Evolutionary conservation across 257 asterid genomes (phyloP).

Genomic region (Fraxinus cuspidata): DNA sequence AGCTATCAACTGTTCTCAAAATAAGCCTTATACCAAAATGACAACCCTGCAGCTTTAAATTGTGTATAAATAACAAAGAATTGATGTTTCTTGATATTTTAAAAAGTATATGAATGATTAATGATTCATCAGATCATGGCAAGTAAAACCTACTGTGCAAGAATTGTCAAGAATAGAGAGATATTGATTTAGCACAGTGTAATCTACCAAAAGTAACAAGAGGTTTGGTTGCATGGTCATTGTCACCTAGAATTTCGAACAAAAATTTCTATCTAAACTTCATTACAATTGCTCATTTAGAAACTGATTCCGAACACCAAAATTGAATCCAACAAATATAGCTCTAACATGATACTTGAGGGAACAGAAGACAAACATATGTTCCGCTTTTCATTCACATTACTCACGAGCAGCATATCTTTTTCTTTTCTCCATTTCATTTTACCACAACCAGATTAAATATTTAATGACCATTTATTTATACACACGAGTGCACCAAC

Average conservation of each 20-base stretch:
- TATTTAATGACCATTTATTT: not conserved
- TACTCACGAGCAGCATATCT: not conserved
- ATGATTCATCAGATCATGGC: not conserved
- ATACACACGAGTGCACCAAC: not conserved
- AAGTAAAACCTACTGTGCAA: not conserved
- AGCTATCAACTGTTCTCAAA: not conserved
- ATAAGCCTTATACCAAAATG: not conserved
- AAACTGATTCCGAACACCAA: constrained; percentile 5
- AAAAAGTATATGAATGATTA: not conserved
- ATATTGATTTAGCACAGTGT: not conserved
- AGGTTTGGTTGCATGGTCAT: not conserved
- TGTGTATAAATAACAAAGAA: not conserved
- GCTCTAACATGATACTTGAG: not conserved
- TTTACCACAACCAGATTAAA: constrained; percentile 2
- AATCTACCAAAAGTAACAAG: not conserved
- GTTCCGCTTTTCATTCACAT: constrained; percentile 1
- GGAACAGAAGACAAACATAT: not conserved
- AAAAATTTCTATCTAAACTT: not conserved
- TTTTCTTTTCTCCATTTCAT: constrained; percentile 7
- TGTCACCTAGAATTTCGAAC: not conserved
- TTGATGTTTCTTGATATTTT: not conserved
- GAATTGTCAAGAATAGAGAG: not conserved
- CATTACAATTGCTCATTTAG: not conserved
- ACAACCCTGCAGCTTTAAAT: not conserved
- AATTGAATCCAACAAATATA: constrained; percentile 8